phyloP scores from a whole-genome alignment of 441 rosid genomes.

The Populus hybrid region DNA sequence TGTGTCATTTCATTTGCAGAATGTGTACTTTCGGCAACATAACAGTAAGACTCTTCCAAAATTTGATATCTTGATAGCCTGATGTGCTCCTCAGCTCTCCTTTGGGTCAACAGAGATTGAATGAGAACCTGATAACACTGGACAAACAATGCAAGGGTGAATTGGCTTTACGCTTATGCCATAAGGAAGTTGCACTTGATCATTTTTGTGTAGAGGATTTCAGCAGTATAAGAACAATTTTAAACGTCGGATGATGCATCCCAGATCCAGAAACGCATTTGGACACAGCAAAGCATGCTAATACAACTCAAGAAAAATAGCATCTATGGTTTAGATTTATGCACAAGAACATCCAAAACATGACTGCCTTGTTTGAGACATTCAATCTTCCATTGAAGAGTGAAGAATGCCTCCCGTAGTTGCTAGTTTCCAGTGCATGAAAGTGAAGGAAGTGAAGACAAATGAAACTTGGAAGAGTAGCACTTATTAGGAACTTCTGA shows the following conservation, averaged over 20 bases:
- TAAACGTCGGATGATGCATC: background rate
- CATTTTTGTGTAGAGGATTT: background rate
- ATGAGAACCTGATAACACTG: background rate
- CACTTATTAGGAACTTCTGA: background rate
- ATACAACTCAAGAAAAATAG: background rate
- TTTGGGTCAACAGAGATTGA: background rate
- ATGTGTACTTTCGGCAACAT: too few species aligned
- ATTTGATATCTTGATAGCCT: too few species aligned
- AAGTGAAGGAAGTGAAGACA: background rate
- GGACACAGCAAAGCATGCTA: background rate
- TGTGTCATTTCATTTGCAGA: too few species aligned
- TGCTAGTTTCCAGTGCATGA: background rate
- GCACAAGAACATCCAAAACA: background rate
- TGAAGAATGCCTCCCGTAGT: background rate
- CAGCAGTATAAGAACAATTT: background rate
- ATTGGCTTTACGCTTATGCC: background rate
- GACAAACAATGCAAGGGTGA: background rate
- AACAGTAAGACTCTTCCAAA: too few species aligned
- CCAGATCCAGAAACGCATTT: background rate
- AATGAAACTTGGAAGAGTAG: slow-evolving; percentile 2
- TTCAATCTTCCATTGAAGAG: background rate
- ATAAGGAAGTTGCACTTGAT: background rate
- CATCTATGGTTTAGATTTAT: background rate
- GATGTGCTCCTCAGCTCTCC: background rate
- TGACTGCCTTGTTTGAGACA: background rate